Evolutionary conservation across 345 rosid genomes (phyloP).

Genomic region (Acer saccharum): DNA sequence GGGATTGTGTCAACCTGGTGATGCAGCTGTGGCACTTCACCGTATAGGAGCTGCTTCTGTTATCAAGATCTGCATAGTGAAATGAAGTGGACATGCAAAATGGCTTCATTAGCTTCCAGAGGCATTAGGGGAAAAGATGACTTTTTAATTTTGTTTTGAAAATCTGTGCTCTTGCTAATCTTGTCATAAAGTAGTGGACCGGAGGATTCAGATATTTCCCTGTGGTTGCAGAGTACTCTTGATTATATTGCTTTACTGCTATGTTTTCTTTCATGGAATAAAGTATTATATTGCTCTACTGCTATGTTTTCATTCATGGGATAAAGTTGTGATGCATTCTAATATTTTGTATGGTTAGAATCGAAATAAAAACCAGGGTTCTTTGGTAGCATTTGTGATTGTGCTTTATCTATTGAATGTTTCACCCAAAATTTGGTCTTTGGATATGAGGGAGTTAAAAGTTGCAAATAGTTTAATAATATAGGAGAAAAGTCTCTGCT

Average conservation of each 20-base stretch:
- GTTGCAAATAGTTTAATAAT: no score
- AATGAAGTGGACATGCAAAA: conserved; percentile 32
- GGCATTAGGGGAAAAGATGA: conserved; percentile 1
- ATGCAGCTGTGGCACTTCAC: conserved; percentile 81
- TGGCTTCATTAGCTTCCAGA: conserved; percentile 8
- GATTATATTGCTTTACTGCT: background rate
- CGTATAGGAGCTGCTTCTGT: conserved; percentile 88
- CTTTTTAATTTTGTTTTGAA: background rate
- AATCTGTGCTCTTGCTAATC: conserved; percentile 14
- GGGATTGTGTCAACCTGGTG: conserved; percentile 71
- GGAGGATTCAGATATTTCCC: conserved; percentile 14
- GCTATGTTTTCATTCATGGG: background rate
- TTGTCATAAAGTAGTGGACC: background rate
- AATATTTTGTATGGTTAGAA: background rate
- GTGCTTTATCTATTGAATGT: background rate
- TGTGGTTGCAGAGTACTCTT: conserved; percentile 12
- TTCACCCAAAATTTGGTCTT: background rate
- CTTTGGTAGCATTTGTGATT: no score
- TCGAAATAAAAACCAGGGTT: background rate
- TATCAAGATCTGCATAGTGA: conserved; percentile 83
- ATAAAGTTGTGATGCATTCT: background rate
- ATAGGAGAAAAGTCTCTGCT: no score
- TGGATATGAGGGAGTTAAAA: background rate
- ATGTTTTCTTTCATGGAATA: background rate
- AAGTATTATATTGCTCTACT: background rate